These are phyloP conservation scores for Bidens hawaiensis DNA, from an alignment of 140 eudicot genomes.

Conservation along the genomic window DNA sequence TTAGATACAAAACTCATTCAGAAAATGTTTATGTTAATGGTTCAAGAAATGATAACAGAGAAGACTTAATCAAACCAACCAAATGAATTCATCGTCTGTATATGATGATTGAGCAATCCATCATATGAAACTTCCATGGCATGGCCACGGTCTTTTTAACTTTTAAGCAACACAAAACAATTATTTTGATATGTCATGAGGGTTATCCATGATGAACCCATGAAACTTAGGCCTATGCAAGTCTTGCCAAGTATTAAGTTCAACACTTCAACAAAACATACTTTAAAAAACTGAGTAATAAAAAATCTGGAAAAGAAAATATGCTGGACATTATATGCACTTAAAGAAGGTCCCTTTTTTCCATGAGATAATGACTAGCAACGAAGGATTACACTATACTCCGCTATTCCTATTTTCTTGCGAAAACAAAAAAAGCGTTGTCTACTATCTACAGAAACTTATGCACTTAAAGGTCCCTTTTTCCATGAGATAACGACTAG, in stretches of 20 bases:
- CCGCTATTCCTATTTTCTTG: neutral
- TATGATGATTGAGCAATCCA: conserved; percentile 8
- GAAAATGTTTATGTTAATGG: too few species aligned
- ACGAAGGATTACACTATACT: neutral
- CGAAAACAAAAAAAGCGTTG: neutral
- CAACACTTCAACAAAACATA: neutral
- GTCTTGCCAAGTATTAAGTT: neutral
- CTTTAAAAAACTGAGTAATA: neutral
- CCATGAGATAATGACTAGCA: neutral
- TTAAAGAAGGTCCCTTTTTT: neutral
- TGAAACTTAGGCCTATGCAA: conserved; percentile 8
- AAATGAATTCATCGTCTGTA: neutral
- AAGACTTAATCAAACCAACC: neutral
- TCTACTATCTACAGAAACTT: neutral
- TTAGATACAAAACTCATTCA: neutral
- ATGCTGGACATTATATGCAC: neutral
- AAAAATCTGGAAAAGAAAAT: neutral
- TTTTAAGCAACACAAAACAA: conserved; percentile 9
- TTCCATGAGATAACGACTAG: too few species aligned
- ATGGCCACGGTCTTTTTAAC: neutral
- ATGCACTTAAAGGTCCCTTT: too few species aligned
- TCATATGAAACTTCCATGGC: conserved; percentile 7
- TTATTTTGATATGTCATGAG: neutral
- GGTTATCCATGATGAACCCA: conserved; percentile 3
- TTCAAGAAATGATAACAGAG: too few species aligned